Base-by-base conservation (phyloP, 306 rosid species). In the Biancaea sappan region DNA sequence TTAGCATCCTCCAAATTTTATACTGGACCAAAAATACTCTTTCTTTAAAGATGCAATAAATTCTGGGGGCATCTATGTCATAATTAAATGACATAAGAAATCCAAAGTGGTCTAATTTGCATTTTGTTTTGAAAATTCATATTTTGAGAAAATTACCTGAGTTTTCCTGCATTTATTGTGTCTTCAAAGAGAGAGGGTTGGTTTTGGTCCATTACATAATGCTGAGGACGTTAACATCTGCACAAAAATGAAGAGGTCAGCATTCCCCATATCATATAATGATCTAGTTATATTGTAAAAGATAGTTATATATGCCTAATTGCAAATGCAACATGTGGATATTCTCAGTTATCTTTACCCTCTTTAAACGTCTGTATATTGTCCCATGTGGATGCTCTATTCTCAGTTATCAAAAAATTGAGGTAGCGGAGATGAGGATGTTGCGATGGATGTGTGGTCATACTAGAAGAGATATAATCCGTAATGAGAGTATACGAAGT, bases 251-350 rank as follows among this genome's bases (percentile, higher is more conserved):
- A 10, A 15, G 14, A 12, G 3, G 1, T 11, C 12, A 40, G 15
- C 1, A 40, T 40, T 10, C 46, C 3, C 15, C 46, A 40, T 40
- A 40, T 40, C 2, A 40, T 40, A 10, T 12, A 40, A 11, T 54
- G 8, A 34, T 34, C 4, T 2, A 54, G 6, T 54, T 54, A 13
- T 54, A 7, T 10, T 54, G 1, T 25, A 24, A 54, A 54, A 22
- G 32, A 12, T 25, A 54, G 34, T 54, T 25, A 24, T 12, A 4
- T 12, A 8, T 56, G 18, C 35, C n/a, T 12, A 54, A 25, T 54
- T 25, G 61, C 61, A 54, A 25, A 24, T 25, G 61, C 61, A 25
- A 56, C 62, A 26, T 26, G 62, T 56, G 62, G 37, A 56, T 56
- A 14, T 10, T 26, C 21, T 56, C 4, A 37, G n/a, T n/a, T n/a